Base-by-base conservation (phyloP, 345 rosid genomes). In the Populus tremula region DNA sequence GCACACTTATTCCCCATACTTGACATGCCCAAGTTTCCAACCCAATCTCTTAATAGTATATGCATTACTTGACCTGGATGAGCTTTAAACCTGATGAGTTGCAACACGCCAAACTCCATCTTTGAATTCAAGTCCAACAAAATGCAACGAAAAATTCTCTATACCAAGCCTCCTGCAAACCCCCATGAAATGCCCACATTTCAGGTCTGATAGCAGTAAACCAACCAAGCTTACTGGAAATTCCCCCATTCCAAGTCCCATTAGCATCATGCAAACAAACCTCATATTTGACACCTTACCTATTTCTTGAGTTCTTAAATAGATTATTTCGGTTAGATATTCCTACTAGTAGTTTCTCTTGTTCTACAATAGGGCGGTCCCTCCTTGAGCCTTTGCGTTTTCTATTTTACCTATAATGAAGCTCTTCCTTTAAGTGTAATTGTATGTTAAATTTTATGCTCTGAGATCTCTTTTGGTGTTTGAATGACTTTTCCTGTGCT, bases 401-500 rank as follows among this genome's bases (percentile, higher is more conserved):
- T 59, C 23, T 27, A 59, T 59, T 23, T 59, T 23, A 59, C 27
- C 64, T 4, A 9, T 12, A 16, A 18, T 43, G 21, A 8, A 14
- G 43, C 27, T n/a, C 27, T 21, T 77, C 53, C 53, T 70, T 50
- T 78, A 13, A 21, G 17, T 71, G 38, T 45, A 18, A 67, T 64
- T n/a, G 18, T 67, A 14, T 18, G 38, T 61, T 53, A 25, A 61
- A 38, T 70, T 36, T 50, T 56, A 63, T 23, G 82, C 47, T 23
- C 69, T 47, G 67, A 36, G 71, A 50, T 20, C 72, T 69, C 16
- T 25, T n/a, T 62, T 45, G 20, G 25, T 54, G 36, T 49, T 78
- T 69, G 16, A 81, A 49, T 80, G 36, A 71, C 59, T 74, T 75
- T 53, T 4, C 38, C 54, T 68, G 23, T 68, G 77, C 68, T 84